Base-by-base conservation (phyloP, 768 basidiomycete species). In the Kwoniella newhampshirensis region DNA sequence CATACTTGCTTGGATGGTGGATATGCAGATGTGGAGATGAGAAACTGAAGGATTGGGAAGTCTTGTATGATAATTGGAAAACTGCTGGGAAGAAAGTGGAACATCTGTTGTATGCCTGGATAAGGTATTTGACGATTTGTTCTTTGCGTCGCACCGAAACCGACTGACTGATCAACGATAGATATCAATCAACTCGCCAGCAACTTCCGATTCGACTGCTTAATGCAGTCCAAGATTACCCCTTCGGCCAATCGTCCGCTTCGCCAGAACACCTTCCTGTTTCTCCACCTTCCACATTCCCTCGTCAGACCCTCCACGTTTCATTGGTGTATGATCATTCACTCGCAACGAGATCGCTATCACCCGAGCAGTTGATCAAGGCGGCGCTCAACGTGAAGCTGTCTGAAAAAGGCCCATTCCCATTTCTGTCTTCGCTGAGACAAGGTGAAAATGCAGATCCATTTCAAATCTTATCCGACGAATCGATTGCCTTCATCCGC, bases 51-150 rank as follows among this genome's bases (percentile, higher is more conserved):
- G 8, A 13, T 15, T 71, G 67, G 67, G 44, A 60, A 37, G 46
- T 57, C 23, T 23, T 71, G 23, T 71, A 71, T 44, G 41, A 52
- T 11, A 55, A 55, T 8, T 71, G 70, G 70, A 43, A 40, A 42
- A 20, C n/a, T 21, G 63, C 62, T 23, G 66, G 59, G 1, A 39
- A 44, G 23, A 54, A 50, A 30, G 40, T 59, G 17, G 62, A 68
- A 45, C 70, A 71, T 42, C 39, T 71, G 1, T 59, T 68, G 23
- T 59, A 51, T 17, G 70, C 67, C 45, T 71, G 70, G 70, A 66
- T 71, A 25, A 50, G 70, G 70, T 71, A 60, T 64, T 52, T 20
- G n/a, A 8, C 54, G n/a, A n/a, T n/a, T n/a, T n/a, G n/a, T n/a
- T n/a, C n/a, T n/a, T n/a, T n/a, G n/a, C n/a, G n/a, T n/a, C n/a